Percentiles rank a stretch among this genome's conserved stretches.
phyloP scores from a whole-genome alignment of 306 rosid species.

The Citrullus amarus region DNA sequence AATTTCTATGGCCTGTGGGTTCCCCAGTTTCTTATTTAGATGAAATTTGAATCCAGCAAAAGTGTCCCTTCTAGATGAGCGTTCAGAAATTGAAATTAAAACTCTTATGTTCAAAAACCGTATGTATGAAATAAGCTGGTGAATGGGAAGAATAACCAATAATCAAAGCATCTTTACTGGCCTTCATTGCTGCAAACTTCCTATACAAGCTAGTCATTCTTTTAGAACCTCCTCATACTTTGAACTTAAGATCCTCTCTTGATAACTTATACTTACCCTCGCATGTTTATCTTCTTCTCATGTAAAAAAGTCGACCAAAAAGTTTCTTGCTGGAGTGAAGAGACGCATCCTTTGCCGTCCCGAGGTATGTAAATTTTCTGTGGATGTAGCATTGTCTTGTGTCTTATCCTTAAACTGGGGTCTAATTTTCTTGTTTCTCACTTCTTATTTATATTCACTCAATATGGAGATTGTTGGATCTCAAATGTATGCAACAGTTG shows the following conservation, averaged over 20 bases:
- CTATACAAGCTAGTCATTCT: neutral
- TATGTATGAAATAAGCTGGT: neutral
- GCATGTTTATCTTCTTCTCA: neutral
- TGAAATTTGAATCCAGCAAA: neutral
- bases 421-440: neutral
- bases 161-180: neutral
- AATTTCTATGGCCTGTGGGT: neutral
- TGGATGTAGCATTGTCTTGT: neutral
- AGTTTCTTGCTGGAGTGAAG: conserved; percentile 41
- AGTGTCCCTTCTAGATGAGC: neutral
- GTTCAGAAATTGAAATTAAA: neutral
- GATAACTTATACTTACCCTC: neutral
- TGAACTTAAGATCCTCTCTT: neutral
- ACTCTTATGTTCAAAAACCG: neutral
- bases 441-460: neutral
- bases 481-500: conserved; percentile 66
- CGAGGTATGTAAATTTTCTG: conserved; percentile 31
- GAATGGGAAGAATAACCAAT: neutral
- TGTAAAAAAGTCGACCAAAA: conserved; percentile 30
- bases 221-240: neutral
- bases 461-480: conserved; percentile 47
- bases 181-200: neutral
- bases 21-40: neutral
- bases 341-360: conserved; percentile 44
- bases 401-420: neutral